Base-by-base conservation (phyloP, 2,329 filamentous ascomycete species). In the Clonostachys rosea region DNA sequence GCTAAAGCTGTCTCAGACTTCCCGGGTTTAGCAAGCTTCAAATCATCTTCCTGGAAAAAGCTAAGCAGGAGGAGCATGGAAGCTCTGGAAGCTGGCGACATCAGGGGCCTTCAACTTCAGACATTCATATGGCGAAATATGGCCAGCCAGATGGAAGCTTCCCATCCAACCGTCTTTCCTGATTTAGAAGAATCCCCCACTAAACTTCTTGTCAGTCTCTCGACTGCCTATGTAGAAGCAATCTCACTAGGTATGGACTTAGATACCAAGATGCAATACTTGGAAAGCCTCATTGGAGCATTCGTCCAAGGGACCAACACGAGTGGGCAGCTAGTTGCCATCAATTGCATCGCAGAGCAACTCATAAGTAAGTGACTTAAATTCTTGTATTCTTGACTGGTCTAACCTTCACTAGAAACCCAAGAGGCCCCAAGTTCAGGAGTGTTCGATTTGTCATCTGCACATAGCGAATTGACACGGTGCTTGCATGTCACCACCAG, bases 81-180 rank as follows among this genome's bases (percentile, higher is more conserved):
- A 18, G 59, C 62, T 1, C 66, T 72, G 56, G 42, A 56, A 6
- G 50, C 56, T 5, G 68, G 67, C 1, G 61, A 69, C 30, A 34
- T 70, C 13, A 58, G 61, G 33, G 73, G 70, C 6, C 78, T 75
- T 74, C 69, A 69, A 51, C 53, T 75, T 30, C 66, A 70, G 46
- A 67, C 62, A 4, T 73, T 78, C 46, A 53, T 78, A 9, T 62
- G 62, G 6, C 67, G 57, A 5, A 61, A 69, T 44, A 61, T 73
- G 18, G 55, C 62, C 1, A 51, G 60, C 5, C 51, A 59, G 2
- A 47, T 70, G 16, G 56, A 62, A 7, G 57, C 59, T 0, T 50
- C 66, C 8, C 61, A 60, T 4, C 66, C 65, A 2, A 64, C 61
- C 5, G 58, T 52, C 2, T 68, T 72, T 44, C 59, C 58, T 20